phyloP scores from a whole-genome alignment of 805 yeast genomes.

The Lipomyces starkeyi region DNA sequence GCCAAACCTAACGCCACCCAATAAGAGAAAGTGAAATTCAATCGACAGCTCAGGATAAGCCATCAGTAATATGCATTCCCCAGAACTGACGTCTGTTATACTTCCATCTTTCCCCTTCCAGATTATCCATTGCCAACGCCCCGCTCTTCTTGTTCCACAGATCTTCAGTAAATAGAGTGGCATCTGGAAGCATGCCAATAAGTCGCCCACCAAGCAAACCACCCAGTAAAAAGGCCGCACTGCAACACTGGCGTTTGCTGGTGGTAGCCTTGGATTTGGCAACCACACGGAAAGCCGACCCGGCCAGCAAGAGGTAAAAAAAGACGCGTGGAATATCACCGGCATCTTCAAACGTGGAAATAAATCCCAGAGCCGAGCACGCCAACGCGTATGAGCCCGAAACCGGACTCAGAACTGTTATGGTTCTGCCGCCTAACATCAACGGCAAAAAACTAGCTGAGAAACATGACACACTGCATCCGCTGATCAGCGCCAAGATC shows the following conservation, averaged over 20 bases:
- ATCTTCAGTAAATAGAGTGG: neutral
- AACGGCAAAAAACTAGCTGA: slow-evolving; percentile 24
- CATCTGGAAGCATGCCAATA: slow-evolving; percentile 25
- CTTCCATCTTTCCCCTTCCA: neutral
- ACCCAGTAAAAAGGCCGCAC: slow-evolving; percentile 22
- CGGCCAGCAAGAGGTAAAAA: slow-evolving; percentile 9
- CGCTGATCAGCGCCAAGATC: slow-evolving; percentile 21
- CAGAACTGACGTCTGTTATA: slow-evolving; percentile 21
- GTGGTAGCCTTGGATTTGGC: slow-evolving; percentile 17
- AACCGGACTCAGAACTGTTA: slow-evolving; percentile 13
- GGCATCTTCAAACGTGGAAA: slow-evolving; percentile 31
- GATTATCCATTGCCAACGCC: neutral
- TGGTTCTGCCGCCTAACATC: slow-evolving; percentile 14
- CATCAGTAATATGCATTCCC: slow-evolving; percentile 17
- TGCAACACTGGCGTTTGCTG: slow-evolving; percentile 16
- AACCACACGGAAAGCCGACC: slow-evolving; percentile 17
- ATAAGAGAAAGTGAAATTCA: neutral
- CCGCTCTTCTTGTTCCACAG: neutral
- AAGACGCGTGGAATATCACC: slow-evolving; percentile 32
- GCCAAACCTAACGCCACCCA: neutral
- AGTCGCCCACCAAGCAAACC: slow-evolving; percentile 23
- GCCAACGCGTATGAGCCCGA: slow-evolving; percentile 29
- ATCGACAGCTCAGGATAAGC: neutral
- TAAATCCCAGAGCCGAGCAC: slow-evolving; percentile 29
- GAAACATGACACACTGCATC: slow-evolving; percentile 16